These are phyloP conservation scores for Phoenix dactylifera DNA, from an alignment of 176 grass and related monocot species.

Conservation along the genomic window DNA sequence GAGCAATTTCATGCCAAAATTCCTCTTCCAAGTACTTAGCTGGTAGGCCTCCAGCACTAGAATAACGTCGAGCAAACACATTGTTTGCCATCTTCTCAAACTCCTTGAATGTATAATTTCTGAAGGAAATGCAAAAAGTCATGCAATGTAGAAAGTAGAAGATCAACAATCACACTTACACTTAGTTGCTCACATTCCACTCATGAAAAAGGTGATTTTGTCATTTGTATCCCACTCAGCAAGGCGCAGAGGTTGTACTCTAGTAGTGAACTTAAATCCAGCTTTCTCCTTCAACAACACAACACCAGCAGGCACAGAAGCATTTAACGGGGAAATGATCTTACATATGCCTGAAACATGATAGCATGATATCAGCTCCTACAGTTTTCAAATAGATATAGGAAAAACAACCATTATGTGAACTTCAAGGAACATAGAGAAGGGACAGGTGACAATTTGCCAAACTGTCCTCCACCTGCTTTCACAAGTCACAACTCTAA, in stretches of 20 bases:
- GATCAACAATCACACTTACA: background rate
- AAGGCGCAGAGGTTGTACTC: no score
- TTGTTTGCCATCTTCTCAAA: slow-evolving; percentile 97
- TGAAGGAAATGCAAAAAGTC: slow-evolving; percentile 29
- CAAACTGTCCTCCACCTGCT: no score
- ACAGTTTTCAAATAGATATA: no score
- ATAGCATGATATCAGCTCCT: background rate
- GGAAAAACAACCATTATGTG: no score
- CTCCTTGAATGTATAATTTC: slow-evolving; percentile 92
- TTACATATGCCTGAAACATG: slow-evolving; percentile 74
- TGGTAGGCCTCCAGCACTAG: slow-evolving; percentile 64
- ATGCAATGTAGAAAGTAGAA: slow-evolving; percentile 2
- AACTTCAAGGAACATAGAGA: no score
- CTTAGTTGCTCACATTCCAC: slow-evolving; percentile 37
- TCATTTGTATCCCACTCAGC: no score
- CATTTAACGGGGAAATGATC: slow-evolving; percentile 53
- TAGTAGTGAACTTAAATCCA: no score
- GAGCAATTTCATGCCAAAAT: slow-evolving; percentile 97
- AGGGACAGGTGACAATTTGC: no score
- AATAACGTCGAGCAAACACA: slow-evolving; percentile 79
- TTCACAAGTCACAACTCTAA: no score
- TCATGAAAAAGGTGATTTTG: no score
- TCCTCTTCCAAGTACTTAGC: slow-evolving; percentile 80
- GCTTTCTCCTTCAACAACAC: no score
- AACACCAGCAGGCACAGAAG: no score